Conservation (phyloP, 139 green algal genomes). For the Tetratostichococcus sp. region DNA sequence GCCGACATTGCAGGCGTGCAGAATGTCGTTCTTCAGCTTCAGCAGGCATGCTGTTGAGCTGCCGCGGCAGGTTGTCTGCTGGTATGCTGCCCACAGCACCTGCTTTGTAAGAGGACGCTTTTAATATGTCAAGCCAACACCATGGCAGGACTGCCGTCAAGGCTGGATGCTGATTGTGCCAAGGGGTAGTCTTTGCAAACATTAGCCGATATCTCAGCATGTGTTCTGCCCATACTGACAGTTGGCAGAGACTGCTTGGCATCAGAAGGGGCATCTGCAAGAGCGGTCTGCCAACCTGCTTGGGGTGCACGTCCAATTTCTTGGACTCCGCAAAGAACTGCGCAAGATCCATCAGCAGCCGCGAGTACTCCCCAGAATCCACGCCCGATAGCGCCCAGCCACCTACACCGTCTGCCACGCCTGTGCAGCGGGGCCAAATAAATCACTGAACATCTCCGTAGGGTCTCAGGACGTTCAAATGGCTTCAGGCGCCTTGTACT, state of each 20-base stretch:
- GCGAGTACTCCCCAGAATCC: constrained; percentile 78
- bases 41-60: constrained; percentile 81
- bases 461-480: no score
- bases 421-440: not conserved
- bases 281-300: no score
- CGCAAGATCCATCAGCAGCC: constrained; percentile 70
- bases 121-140: no score
- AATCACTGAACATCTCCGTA: no score
- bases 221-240: no score
- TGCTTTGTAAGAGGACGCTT: not conserved
- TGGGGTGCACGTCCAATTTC: constrained; percentile 19
- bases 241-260: no score
- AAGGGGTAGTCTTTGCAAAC: no score
- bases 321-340: constrained; percentile 22
- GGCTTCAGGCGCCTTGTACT: no score
- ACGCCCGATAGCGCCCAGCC: constrained; percentile 35
- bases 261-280: no score
- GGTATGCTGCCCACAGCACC: constrained; percentile 13
- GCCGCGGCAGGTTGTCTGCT: constrained; percentile 33
- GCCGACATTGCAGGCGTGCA: constrained; percentile 82
- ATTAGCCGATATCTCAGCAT: no score
- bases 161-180: no score
- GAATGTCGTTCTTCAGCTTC: constrained; percentile 50
- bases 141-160: no score
- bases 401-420: not conserved